phyloP scores from a whole-genome alignment of 768 basidiomycete species.

The Lentinula boryana region DNA sequence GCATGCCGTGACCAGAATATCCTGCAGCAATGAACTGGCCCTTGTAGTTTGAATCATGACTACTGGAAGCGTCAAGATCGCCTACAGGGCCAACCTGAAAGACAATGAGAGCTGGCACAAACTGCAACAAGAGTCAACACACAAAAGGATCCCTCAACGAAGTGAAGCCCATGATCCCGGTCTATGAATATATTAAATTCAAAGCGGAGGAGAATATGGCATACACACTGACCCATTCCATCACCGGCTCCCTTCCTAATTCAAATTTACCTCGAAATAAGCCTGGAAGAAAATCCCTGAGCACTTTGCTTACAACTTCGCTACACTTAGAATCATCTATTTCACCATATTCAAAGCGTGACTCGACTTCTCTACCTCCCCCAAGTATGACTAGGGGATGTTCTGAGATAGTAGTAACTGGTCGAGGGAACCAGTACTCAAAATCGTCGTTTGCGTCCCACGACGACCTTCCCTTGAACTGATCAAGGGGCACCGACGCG shows the following conservation, averaged over 20 bases:
- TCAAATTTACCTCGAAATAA: slow-evolving; percentile 53
- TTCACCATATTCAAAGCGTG: slow-evolving; percentile 41
- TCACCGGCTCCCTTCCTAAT: slow-evolving; percentile 46
- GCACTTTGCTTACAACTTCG: slow-evolving; percentile 33
- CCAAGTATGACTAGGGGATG: slow-evolving; percentile 67
- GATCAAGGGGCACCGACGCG: slow-evolving; percentile 25
- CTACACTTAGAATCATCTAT: slow-evolving; percentile 56
- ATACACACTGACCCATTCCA: slow-evolving; percentile 66
- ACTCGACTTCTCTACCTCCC: slow-evolving; percentile 49
- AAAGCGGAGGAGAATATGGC: neutral
- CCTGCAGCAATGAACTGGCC: slow-evolving; percentile 74
- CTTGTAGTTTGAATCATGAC: slow-evolving; percentile 21
- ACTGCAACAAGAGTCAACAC: slow-evolving; percentile 18
- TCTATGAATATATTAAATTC: slow-evolving; percentile 33
- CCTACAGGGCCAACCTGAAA: slow-evolving; percentile 59
- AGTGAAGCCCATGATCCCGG: slow-evolving; percentile 80
- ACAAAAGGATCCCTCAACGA: slow-evolving; percentile 61
- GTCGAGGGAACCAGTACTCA: slow-evolving; percentile 85
- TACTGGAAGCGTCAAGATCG: slow-evolving; percentile 14
- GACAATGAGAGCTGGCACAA: neutral
- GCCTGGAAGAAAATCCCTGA: slow-evolving; percentile 56
- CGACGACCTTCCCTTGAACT: slow-evolving; percentile 31
- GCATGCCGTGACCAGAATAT: slow-evolving; percentile 78
- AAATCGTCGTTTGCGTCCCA: slow-evolving; percentile 49
- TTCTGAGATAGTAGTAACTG: slow-evolving; percentile 20